Conservation (phyloP, 225 moss, liverwort and hornwort species). For the Bryum argenteum region DNA sequence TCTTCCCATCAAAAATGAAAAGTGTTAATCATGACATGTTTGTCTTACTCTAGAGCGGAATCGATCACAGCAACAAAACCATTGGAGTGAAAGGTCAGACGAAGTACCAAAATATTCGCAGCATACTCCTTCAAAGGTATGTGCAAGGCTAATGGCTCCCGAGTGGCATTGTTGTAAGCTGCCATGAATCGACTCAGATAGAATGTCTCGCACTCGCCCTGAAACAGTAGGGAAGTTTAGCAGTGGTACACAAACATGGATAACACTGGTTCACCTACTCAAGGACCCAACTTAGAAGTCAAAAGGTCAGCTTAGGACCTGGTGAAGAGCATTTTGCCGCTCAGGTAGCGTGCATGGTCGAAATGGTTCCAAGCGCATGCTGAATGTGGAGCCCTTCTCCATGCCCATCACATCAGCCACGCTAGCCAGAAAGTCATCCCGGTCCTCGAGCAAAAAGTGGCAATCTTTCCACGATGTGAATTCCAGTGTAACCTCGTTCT, state of each 20-base stretch:
- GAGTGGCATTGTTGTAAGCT: slow-evolving; percentile 43
- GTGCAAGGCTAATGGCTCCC: slow-evolving; percentile 45
- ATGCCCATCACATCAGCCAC: slow-evolving; percentile 83
- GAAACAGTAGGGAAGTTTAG: slow-evolving; percentile 28
- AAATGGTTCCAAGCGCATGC: slow-evolving; percentile 82
- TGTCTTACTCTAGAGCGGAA: background rate
- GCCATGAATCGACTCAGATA: slow-evolving; percentile 61
- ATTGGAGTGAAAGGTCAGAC: slow-evolving; percentile 19
- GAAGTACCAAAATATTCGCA: slow-evolving; percentile 52
- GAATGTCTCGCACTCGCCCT: slow-evolving; percentile 55
- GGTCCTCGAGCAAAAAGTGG: slow-evolving; percentile 77
- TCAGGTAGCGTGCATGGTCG: slow-evolving; percentile 81
- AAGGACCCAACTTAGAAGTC: background rate
- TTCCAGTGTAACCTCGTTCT: slow-evolving; percentile 78
- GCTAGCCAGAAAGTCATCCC: slow-evolving; percentile 88
- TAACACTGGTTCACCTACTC: background rate
- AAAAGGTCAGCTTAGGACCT: slow-evolving; percentile 47
- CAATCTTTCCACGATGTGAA: slow-evolving; percentile 87
- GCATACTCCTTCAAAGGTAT: slow-evolving; percentile 54
- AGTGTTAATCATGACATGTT: background rate
- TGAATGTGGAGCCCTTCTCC: slow-evolving; percentile 80
- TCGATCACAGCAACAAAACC: background rate
- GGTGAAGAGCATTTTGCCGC: slow-evolving; percentile 71
- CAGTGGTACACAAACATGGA: background rate
- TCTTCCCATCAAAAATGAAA: background rate